These are phyloP conservation scores for Paecilomyces formosus DNA, from an alignment of 2,329 filamentous ascomycete species.

Conservation along the genomic window DNA sequence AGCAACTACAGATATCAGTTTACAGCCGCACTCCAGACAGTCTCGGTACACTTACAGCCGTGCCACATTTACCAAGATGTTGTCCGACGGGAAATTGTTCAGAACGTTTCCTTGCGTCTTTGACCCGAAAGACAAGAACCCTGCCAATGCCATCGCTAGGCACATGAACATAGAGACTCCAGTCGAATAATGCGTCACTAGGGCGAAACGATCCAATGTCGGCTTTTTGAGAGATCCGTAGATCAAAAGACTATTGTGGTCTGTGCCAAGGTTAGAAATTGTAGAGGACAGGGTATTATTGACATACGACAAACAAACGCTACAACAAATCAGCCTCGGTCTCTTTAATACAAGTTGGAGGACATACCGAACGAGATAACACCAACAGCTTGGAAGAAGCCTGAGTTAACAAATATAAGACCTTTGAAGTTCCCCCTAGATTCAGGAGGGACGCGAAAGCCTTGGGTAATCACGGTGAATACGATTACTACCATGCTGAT, in stretches of 20 bases:
- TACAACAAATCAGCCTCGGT: slow-evolving; percentile 28
- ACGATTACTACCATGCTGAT: slow-evolving; percentile 91
- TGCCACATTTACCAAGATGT: slow-evolving; percentile 88
- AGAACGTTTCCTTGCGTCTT: slow-evolving; percentile 90
- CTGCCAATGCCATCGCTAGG: slow-evolving; percentile 75
- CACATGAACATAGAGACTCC: slow-evolving; percentile 87
- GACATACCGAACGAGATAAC: slow-evolving; percentile 87
- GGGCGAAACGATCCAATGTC: slow-evolving; percentile 89
- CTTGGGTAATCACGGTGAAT: slow-evolving; percentile 78
- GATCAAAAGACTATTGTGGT: slow-evolving; percentile 96
- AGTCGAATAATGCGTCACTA: slow-evolving; percentile 90
- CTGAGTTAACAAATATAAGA: slow-evolving; percentile 70
- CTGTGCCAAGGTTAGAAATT: slow-evolving; percentile 25
- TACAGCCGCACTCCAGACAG: background rate
- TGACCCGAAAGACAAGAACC: slow-evolving; percentile 89
- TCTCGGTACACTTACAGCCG: slow-evolving; percentile 50
- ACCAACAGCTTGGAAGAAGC: slow-evolving; percentile 91
- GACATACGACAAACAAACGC: slow-evolving; percentile 60
- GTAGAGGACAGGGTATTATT: background rate
- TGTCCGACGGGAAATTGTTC: slow-evolving; percentile 92
- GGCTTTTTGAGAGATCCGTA: slow-evolving; percentile 92
- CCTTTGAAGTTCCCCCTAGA: slow-evolving; percentile 64
- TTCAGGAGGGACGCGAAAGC: slow-evolving; percentile 63
- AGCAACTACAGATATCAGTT: slow-evolving; percentile 51
- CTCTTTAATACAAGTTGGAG: slow-evolving; percentile 1